Evolutionary conservation across 495 filamentous ascomycete species (phyloP), one percentile per base, ranked within the genome.

Genomic region (Endocarpon pusillum): DNA sequence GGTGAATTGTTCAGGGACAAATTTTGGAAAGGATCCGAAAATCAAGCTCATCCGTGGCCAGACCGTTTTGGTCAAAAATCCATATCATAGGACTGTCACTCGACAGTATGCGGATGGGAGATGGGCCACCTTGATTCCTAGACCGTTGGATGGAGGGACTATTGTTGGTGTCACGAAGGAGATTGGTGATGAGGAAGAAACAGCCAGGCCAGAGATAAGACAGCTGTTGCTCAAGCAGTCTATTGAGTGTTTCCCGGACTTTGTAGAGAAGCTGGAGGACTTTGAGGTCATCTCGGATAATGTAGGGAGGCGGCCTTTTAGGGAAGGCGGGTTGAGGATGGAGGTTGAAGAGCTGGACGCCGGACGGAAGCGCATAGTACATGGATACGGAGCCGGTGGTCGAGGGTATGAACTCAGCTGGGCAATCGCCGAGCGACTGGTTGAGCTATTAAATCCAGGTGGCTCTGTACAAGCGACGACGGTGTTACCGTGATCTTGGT

Each of bases 141-240:
- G 73, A 1, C 63, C 62, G 2, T 63, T 71, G 15, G 57, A 64
- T 3, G 70, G 71, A 1, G 73, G 71, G 0, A 76, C 71, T 0
- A 54, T 76, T 17, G 67, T 78, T 29, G 73, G 73, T 10, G 73
- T 72, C 0, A 76, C 72, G 4, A 75, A 73, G 39, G 63, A 75
- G 40, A 59, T 63, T 1, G 49, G 64, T 32, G 53, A 73, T 38
- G 75, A 67, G 66, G 57, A 65, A 37, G 53, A 57, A 1, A 52
- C 58, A 27, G 63, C 69, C 3, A 59, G 50, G 0, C 35, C 35
- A 7, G 63, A 66, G 37, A 62, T 58, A 5, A 49, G 68, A 21
- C 54, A 59, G 36, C 42, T 36, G 11, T 44, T 78, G 16, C 51
- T 78, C 21, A 35, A 35, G 5, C 59, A 61, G 32, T 58, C 58